A percentile compares a stretch with the other conserved stretches of the same genome.
These are phyloP conservation scores for Aristolochia californica DNA, from an alignment of 164 flowering plant species.

Conservation along the genomic window DNA sequence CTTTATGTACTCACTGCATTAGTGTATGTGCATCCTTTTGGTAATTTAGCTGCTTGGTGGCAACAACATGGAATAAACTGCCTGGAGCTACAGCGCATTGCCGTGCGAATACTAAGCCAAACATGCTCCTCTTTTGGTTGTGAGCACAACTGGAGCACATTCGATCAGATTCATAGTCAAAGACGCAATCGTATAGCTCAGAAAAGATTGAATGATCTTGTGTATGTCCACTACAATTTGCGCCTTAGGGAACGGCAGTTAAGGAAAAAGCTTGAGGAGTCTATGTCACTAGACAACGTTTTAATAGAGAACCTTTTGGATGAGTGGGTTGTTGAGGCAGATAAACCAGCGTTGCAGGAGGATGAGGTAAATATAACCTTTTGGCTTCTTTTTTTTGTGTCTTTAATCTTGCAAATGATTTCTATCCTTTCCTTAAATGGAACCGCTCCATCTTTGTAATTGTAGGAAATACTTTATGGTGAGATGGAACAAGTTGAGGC, in stretches of 20 bases:
- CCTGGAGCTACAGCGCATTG: conserved; percentile 63
- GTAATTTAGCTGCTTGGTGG: conserved; percentile 82
- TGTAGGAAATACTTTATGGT: conserved; percentile 36
- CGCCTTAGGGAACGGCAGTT: conserved; percentile 55
- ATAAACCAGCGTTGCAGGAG: conserved; percentile 38
- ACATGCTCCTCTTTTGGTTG: conserved; percentile 73
- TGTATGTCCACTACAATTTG: conserved; percentile 72
- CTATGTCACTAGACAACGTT: conserved; percentile 30
- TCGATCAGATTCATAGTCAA: conserved; percentile 42
- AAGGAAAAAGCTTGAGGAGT: conserved; percentile 24
- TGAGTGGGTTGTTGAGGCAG: conserved; percentile 65
- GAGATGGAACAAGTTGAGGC: conserved; percentile 38
- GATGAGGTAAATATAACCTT: conserved; percentile 46
- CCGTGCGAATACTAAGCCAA: conserved; percentile 74
- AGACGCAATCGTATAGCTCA: conserved; percentile 41
- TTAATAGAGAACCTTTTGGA: conserved; percentile 39
- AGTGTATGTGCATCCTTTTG: conserved; percentile 6
- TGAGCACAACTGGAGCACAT: conserved; percentile 66
- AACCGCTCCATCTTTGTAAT: not conserved
- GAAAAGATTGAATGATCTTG: conserved; percentile 45
- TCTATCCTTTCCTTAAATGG: not conserved
- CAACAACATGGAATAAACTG: conserved; percentile 84
- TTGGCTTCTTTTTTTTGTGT: not conserved
- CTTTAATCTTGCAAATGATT: not conserved
- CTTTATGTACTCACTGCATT: not conserved